A percentile compares a stretch with the other conserved stretches of the same genome.
These are phyloP conservation scores for Paecilomyces sp. DNA, from an alignment of 2,329 filamentous ascomycete genomes.

Conservation along the genomic window DNA sequence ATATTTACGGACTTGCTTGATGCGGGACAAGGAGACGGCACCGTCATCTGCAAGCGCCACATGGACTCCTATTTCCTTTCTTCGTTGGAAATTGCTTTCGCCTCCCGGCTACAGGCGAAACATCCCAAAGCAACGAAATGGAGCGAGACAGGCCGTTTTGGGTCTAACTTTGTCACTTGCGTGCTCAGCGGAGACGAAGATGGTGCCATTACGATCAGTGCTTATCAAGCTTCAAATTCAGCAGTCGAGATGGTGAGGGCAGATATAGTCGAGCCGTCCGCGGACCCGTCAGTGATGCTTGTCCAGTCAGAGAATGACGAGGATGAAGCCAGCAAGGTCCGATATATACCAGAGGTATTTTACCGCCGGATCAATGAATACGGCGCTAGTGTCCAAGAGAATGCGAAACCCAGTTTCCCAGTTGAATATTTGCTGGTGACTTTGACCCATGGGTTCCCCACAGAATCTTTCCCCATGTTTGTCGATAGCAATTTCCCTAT, in stretches of 20 bases:
- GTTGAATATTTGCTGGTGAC: conserved; percentile 96
- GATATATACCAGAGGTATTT: conserved; percentile 97
- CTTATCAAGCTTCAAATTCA: conserved; percentile 92
- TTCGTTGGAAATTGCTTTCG: conserved; percentile 85
- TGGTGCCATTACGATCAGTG: conserved; percentile 78
- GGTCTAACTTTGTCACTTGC: conserved; percentile 95
- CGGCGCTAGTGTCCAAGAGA: conserved; percentile 91
- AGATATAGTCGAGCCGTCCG: conserved; percentile 90
- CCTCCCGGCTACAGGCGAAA: conserved; percentile 77
- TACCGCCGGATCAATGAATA: conserved; percentile 95
- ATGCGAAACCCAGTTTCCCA: conserved; percentile 91
- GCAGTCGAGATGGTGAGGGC: conserved; percentile 96
- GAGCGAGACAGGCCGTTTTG: conserved; percentile 90
- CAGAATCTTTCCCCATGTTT: conserved; percentile 69
- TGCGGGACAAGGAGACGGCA: conserved; percentile 71
- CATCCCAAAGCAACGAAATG: conserved; percentile 90
- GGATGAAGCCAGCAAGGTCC: conserved; percentile 57
- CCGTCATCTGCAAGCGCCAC: conserved; percentile 90
- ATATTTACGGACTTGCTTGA: conserved; percentile 92
- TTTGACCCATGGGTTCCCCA: conserved; percentile 92
- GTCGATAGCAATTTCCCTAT: conserved; percentile 68
- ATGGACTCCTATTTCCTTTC: conserved; percentile 92
- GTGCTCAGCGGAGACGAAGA: conserved; percentile 88
- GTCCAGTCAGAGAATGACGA: conserved; percentile 88
- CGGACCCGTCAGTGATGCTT: conserved; percentile 87